phyloP scores from a whole-genome alignment of 106 monocot genomes.

The Acorus calamus region DNA sequence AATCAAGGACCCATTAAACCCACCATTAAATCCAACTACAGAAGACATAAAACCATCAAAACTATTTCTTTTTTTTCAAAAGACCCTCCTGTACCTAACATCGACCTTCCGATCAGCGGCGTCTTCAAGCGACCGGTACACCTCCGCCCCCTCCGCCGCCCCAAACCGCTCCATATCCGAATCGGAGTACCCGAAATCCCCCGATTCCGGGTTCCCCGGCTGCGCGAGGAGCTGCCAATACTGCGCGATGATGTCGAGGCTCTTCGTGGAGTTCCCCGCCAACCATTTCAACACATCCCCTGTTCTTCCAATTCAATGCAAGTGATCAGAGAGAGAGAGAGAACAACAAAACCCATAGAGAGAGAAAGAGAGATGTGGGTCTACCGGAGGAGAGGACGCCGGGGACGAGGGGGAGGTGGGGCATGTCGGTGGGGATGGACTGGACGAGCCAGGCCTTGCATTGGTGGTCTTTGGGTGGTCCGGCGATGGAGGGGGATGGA shows the following conservation, averaged over 20 bases:
- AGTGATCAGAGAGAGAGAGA: background rate
- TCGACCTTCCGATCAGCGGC: conserved; percentile 64
- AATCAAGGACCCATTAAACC: too few species aligned
- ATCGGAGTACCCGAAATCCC: conserved; percentile 74
- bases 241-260: conserved; percentile 69
- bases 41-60: too few species aligned
- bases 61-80: too few species aligned
- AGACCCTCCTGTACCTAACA: conserved; percentile 33
- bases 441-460: conserved; percentile 91
- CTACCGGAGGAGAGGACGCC: conserved; percentile 81
- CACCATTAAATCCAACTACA: too few species aligned
- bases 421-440: conserved; percentile 95
- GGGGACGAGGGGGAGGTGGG: conserved; percentile 51
- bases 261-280: conserved; percentile 73
- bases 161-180: conserved; percentile 65
- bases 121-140: conserved; percentile 45
- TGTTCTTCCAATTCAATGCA: conserved; percentile 1
- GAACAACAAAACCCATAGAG: too few species aligned
- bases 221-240: conserved; percentile 83
- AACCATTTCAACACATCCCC: conserved; percentile 76
- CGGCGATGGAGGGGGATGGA: conserved; percentile 8
- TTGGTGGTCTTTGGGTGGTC: too few species aligned
- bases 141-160: conserved; percentile 33
- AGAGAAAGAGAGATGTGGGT: background rate
- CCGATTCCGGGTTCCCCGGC: conserved; percentile 54